Conservation (phyloP, 2,329 filamentous ascomycete genomes). For the Claviceps capensis region DNA sequence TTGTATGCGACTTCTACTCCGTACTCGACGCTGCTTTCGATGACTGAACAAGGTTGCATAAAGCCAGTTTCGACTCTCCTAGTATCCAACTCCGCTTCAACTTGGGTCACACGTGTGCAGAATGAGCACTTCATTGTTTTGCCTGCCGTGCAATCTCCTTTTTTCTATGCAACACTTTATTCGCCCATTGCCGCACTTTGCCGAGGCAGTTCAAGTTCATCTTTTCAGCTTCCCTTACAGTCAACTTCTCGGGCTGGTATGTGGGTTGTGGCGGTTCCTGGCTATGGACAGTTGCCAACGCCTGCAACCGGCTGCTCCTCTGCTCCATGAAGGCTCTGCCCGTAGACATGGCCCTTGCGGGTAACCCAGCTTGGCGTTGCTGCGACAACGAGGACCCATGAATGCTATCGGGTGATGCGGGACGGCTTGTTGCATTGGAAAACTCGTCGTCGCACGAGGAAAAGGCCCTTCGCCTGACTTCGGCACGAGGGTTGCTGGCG, state of each 20-base stretch:
- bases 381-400: background rate
- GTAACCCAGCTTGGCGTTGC: slow-evolving; percentile 1
- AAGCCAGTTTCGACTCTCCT: background rate
- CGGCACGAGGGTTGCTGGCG: slow-evolving; percentile 1
- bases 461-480: slow-evolving; percentile 7
- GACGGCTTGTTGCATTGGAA: slow-evolving; percentile 3
- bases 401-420: background rate
- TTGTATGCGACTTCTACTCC: background rate
- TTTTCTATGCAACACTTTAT: slow-evolving; percentile 6
- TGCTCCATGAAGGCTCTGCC: slow-evolving; percentile 15
- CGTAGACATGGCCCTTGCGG: slow-evolving; percentile 12
- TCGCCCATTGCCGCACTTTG: slow-evolving; percentile 8
- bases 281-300: slow-evolving; percentile 1
- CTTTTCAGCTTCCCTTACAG: background rate
- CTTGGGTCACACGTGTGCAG: background rate
- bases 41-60: background rate
- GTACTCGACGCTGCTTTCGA: background rate
- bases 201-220: slow-evolving; percentile 1
- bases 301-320: slow-evolving; percentile 7
- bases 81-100: background rate
- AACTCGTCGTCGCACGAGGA: slow-evolving; percentile 5
- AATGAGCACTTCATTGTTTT: background rate
- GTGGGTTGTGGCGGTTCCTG: background rate
- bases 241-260: background rate
- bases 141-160: background rate